These are phyloP conservation scores for Sordariomycetes sp. DNA, from an alignment of 2,329 filamentous ascomycete genomes.

Conservation along the genomic window DNA sequence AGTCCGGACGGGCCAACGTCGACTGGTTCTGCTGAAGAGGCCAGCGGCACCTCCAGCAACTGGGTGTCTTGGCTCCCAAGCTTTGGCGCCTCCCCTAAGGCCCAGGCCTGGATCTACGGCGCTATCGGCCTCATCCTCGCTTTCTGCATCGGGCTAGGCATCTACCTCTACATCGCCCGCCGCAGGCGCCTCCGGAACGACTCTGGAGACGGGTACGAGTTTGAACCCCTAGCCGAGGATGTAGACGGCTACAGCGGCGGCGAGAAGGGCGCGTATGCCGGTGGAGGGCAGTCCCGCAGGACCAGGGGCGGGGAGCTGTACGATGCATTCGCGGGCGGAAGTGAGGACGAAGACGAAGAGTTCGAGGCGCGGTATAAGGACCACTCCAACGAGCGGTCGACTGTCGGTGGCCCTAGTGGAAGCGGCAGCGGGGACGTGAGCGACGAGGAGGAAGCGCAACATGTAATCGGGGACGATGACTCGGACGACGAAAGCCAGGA, in stretches of 20 bases:
- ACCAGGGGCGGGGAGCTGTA: slow-evolving; percentile 80
- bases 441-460: not conserved
- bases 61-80: slow-evolving; percentile 83
- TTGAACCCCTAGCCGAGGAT: slow-evolving; percentile 81
- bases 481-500: not conserved
- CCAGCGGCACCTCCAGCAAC: slow-evolving; percentile 44
- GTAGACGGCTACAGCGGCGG: slow-evolving; percentile 48
- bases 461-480: not conserved
- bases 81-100: slow-evolving; percentile 78
- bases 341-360: slow-evolving; percentile 59
- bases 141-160: slow-evolving; percentile 73
- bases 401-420: slow-evolving; percentile 5
- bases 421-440: not conserved
- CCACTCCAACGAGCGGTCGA: slow-evolving; percentile 16
- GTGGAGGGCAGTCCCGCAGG: slow-evolving; percentile 31
- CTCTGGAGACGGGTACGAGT: slow-evolving; percentile 78
- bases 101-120: slow-evolving; percentile 89
- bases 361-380: slow-evolving; percentile 31
- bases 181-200: slow-evolving; percentile 65
- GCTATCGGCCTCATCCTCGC: slow-evolving; percentile 71
- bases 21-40: slow-evolving; percentile 14
- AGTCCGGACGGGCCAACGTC: slow-evolving; percentile 6
- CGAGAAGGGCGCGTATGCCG: slow-evolving; percentile 27
- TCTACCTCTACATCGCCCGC: slow-evolving; percentile 72
- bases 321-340: slow-evolving; percentile 90